Conservation (phyloP, 176 grass and related monocot species). For the Canna indica region DNA sequence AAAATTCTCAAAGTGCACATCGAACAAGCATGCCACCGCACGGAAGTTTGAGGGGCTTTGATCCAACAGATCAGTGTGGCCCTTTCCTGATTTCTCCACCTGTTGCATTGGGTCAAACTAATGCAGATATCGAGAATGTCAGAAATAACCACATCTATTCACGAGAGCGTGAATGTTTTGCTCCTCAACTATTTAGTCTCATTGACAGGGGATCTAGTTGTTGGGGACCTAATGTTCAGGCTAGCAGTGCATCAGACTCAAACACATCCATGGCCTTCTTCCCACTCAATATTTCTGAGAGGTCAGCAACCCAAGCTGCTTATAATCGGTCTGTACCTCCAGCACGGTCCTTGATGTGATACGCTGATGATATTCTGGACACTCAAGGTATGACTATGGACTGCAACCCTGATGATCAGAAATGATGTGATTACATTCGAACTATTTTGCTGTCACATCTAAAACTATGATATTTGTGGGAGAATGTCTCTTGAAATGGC, state of each 20-base stretch:
- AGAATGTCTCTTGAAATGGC: neutral
- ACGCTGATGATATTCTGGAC: neutral
- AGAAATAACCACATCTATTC: conserved; percentile 58
- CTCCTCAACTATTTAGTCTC: conserved; percentile 48
- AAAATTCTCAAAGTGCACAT: conserved; percentile 36
- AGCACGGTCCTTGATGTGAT: conserved; percentile 3
- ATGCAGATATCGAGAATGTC: conserved; percentile 42
- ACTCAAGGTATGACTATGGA: too few relatives aligned
- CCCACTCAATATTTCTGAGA: neutral
- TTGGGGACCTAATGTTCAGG: conserved; percentile 31
- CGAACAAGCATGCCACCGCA: conserved; percentile 37
- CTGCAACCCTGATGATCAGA: too few relatives aligned
- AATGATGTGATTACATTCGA: neutral
- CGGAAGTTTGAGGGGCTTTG: conserved; percentile 30
- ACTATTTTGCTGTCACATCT: neutral
- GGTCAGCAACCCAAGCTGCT: neutral
- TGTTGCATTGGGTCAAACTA: conserved; percentile 36
- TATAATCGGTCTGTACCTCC: neutral
- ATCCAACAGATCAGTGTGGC: conserved; percentile 30
- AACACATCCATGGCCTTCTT: neutral
- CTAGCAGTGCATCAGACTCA: neutral
- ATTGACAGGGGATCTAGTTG: conserved; percentile 55
- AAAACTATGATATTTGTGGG: neutral
- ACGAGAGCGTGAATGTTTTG: conserved; percentile 65
- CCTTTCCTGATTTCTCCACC: conserved; percentile 55